These are phyloP conservation scores for Boletus mariae DNA, from an alignment of 1,284 basidiomycete species.

Conservation along the genomic window DNA sequence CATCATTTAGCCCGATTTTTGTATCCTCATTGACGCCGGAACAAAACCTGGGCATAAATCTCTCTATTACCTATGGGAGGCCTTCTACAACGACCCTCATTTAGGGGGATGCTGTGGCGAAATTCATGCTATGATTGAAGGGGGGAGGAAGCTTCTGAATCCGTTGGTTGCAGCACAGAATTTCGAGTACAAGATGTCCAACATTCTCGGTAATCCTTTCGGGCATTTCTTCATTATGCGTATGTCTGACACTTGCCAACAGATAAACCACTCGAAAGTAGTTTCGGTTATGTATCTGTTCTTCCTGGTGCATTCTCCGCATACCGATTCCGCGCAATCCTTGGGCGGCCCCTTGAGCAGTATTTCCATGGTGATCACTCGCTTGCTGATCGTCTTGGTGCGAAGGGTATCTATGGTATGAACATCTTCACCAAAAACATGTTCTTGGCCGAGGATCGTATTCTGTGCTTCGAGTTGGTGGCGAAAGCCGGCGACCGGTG, in stretches of 20 bases:
- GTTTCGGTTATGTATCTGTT: constrained; percentile 94
- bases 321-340: constrained; percentile 89
- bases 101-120: constrained; percentile 86
- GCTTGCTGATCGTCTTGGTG: constrained; percentile 85
- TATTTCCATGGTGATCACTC: constrained; percentile 99
- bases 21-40: constrained; percentile 89
- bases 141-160: constrained; percentile 89
- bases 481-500: constrained; percentile 85
- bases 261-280: constrained; percentile 93
- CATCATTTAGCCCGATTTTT: constrained; percentile 73
- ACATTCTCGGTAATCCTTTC: constrained; percentile 73
- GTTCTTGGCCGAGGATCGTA: constrained; percentile 94
- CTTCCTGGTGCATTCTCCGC: constrained; percentile 96
- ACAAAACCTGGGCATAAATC: constrained; percentile 97
- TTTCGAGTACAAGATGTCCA: constrained; percentile 99
- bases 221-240: neutral
- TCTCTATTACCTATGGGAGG: constrained; percentile 97
- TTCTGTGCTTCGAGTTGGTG: constrained; percentile 94
- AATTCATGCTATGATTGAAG: constrained; percentile 93
- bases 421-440: constrained; percentile 97
- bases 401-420: constrained; percentile 96
- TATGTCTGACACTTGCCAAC: constrained; percentile 4
- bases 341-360: constrained; percentile 89
- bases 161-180: constrained; percentile 95
- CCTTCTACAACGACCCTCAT: constrained; percentile 73